Base-by-base conservation (phyloP, 306 rosid genomes). In the Cucurbita moschata region DNA sequence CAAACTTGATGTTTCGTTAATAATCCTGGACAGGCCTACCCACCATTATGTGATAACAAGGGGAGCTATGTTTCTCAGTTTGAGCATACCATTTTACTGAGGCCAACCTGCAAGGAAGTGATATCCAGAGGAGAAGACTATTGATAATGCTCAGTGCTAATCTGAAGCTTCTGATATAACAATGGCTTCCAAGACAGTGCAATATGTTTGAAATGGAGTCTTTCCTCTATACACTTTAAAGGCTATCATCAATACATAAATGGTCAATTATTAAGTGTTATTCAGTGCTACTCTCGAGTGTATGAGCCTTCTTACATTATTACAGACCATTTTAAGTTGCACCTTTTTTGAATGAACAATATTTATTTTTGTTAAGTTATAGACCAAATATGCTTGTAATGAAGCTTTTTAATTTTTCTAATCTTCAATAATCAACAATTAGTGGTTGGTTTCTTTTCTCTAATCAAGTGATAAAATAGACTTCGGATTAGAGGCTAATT, bases 91-190 rank as follows among this genome's bases (percentile, higher is more conserved):
- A 90, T 93, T 81, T 75, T 90, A 58, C 97, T 90, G 35, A 88
- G 97, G 60, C 97, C 97, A 52, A 90, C 98, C 70, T 93, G 97
- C 91, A 94, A 94, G 85, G 98, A 94, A 84, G 97, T 94, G 79
- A 86, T 94, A 60, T 94, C 98, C n/a, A 86, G 84, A 88, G 97
- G 97, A 7, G 97, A 90, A 64, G 97, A 93, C 78, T 93, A 88
- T 62, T 90, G 79, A 88, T 43, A 39, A 63, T 38, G 75, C 7
- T 5, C 14, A 50, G 54, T 5, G 1, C 44, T 62, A 13, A 15
- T 62, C 6, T 62, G 46, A 37, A 50, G 54, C 54, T 16, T 50
- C 54, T 14, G 14, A 50, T 50, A 50, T 5, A 13, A 14, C 71
- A 8, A 40, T 64, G 71, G 51, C 71, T 64, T 39, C 71, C 42